Evolutionary conservation across 495 filamentous ascomycete genomes (phyloP), one percentile per base, ranked within the genome.

Genomic region (Tuber aestivum): DNA sequence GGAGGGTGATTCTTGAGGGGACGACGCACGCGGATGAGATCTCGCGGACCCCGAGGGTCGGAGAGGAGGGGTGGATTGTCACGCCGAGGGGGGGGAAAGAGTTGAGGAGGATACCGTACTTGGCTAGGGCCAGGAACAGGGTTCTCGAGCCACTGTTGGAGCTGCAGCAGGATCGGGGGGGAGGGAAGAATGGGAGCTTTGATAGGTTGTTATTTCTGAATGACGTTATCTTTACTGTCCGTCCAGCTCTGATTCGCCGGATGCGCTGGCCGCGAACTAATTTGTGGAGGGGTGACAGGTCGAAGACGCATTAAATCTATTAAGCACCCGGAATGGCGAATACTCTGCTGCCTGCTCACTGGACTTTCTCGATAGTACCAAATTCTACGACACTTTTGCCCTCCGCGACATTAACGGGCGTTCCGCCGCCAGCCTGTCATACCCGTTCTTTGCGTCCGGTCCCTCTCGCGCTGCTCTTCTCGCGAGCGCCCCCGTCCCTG

Each of bases 311-410:
- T 82, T 90, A 27, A 87, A 85, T 8, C 85, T 97, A n/a, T 87
- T 97, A 23, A 84, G 87, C 70, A 97, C 94, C 27, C 89, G 91
- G 73, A 84, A 89, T 38, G 91, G 91, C 40, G 80, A 88, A 41
- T 97, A 95, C 77, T 92, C 91, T 6, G 93, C 94, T 1, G 92
- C 92, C 23, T 97, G 94, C 83, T 89, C 92, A 0, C 84, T 96
- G 75, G 94, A 97, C 81, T 95, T 93, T 80, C 84, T 84, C 72
- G 87, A 88, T 42, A 89, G 91, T 0, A 90, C 92, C 4, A 48
- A 79, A 5, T 94, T 90, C 84, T 94, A 95, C 84, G 94, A 96
- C 81, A 94, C 92, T 2, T 95, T 96, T 81, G 94, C 94, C 32
- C 86, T 95, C 9, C 91, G 93, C 3, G 94, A 96, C 82, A 84